Percentiles rank a stretch among this genome's conserved stretches.
Evolutionary conservation across 441 rosid genomes (phyloP).

Genomic region (Erysimum pusillum): DNA sequence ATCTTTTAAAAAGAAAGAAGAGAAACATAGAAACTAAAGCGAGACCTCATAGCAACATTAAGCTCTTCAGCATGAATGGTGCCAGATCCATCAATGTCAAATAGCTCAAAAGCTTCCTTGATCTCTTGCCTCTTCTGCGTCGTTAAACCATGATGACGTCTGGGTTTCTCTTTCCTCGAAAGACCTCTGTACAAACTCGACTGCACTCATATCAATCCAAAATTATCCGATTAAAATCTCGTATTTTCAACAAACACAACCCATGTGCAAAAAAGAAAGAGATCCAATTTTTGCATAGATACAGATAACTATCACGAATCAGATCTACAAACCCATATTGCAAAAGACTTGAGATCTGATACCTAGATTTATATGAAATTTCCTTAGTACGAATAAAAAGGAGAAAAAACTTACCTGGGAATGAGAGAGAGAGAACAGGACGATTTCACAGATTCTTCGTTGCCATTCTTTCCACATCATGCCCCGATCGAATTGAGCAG

Average conservation of each 20-base stretch:
- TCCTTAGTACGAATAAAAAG: no score
- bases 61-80: constrained; percentile 98
- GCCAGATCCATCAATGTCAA: constrained; percentile 97
- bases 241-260: background rate
- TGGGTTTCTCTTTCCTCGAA: constrained; percentile 72
- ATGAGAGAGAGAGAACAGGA: no score
- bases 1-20: background rate
- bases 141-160: constrained; percentile 75
- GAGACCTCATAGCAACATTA: constrained; percentile 96
- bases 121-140: constrained; percentile 84
- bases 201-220: constrained; percentile 43
- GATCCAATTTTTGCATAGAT: no score
- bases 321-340: no score
- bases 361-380: no score
- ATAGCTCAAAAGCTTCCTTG: constrained; percentile 92
- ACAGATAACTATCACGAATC: no score
- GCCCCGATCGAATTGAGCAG: no score
- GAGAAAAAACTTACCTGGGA: no score
- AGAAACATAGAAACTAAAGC: background rate
- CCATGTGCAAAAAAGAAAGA: no score
- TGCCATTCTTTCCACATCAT: no score
- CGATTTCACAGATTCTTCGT: no score
- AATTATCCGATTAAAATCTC: background rate
- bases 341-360: no score
- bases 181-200: constrained; percentile 60